phyloP scores from a whole-genome alignment of 805 yeast genomes.

The Suhomyces prunicola region DNA sequence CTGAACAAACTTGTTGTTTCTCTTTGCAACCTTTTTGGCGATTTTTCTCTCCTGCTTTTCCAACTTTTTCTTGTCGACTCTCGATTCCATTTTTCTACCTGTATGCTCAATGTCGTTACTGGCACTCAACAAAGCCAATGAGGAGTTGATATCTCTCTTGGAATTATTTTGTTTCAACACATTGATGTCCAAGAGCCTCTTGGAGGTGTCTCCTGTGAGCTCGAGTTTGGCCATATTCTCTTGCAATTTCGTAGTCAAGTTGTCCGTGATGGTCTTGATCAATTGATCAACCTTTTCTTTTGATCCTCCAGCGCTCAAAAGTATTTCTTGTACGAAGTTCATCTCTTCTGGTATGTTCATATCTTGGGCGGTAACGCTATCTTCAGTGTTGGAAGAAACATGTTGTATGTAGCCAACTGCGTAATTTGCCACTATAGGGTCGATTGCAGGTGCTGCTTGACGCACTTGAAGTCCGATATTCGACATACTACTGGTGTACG shows the following conservation, averaged over 20 bases:
- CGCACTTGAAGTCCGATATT: constrained; percentile 59
- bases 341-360: constrained; percentile 68
- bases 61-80: constrained; percentile 94
- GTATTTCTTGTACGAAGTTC: constrained; percentile 57
- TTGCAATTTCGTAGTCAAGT: constrained; percentile 49
- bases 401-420: constrained; percentile 89
- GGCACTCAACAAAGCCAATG: constrained; percentile 74
- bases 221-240: constrained; percentile 72
- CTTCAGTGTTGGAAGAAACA: constrained; percentile 72
- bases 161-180: constrained; percentile 53
- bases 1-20: constrained; percentile 75
- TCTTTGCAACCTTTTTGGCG: constrained; percentile 94
- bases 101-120: constrained; percentile 84
- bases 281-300: constrained; percentile 51
- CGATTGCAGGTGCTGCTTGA: constrained; percentile 82
- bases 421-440: constrained; percentile 82
- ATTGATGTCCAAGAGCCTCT: constrained; percentile 78
- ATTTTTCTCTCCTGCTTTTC: constrained; percentile 97
- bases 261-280: constrained; percentile 43
- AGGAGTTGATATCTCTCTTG: constrained; percentile 71
- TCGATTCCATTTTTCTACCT: constrained; percentile 86
- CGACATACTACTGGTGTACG: constrained; percentile 26
- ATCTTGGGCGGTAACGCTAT: constrained; percentile 75
- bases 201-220: constrained; percentile 82
- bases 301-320: constrained; percentile 83